Evolutionary conservation across 257 asterid genomes (phyloP), one percentile per base, ranked within the genome.

Genomic region (Ophiorrhiza pumila): DNA sequence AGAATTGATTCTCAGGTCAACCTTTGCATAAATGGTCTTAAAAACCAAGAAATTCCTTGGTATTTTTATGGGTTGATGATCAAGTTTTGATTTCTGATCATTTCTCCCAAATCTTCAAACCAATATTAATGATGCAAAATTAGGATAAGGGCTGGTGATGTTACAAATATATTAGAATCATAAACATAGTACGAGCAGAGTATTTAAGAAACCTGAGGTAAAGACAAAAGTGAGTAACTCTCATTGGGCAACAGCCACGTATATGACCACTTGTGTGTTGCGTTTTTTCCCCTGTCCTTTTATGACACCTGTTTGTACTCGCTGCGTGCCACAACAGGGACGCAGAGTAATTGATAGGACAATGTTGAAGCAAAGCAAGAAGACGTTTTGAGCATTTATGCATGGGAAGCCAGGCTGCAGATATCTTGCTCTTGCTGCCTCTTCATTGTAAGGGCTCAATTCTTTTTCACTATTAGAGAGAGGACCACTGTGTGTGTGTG

Each of bases 141-240:
- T n/a, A n/a, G n/a, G n/a, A n/a, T n/a, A n/a, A n/a, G n/a, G n/a
- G n/a, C n/a, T n/a, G n/a, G n/a, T n/a, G n/a, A n/a, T n/a, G n/a
- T n/a, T n/a, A n/a, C n/a, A n/a, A n/a, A n/a, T n/a, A n/a, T n/a
- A n/a, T n/a, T n/a, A n/a, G 14, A n/a, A 55, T n/a, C 31, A 55
- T 55, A 53, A 57, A 25, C 35, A 57, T 25, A 4, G 42, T 37
- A 37, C 42, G 7, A 37, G n/a, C n/a, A n/a, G 7, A 37, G 42
- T 37, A 37, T 9, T 57, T 57, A 25, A 57, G 35, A 0, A 15
- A 57, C 62, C 62, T 57, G 37, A 25, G 6, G 62, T 12, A 27
- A 25, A 57, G 62, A 57, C 62, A 14, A 45, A n/a, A 55, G 60
- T 53, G 59, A n/a, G 59, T 55, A n/a, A 59, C 23, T 59, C 35